A percentile compares a stretch with the other conserved stretches of the same genome.
phyloP scores from a whole-genome alignment of 2,329 filamentous ascomycete species.

The Didymella keratinophila region DNA sequence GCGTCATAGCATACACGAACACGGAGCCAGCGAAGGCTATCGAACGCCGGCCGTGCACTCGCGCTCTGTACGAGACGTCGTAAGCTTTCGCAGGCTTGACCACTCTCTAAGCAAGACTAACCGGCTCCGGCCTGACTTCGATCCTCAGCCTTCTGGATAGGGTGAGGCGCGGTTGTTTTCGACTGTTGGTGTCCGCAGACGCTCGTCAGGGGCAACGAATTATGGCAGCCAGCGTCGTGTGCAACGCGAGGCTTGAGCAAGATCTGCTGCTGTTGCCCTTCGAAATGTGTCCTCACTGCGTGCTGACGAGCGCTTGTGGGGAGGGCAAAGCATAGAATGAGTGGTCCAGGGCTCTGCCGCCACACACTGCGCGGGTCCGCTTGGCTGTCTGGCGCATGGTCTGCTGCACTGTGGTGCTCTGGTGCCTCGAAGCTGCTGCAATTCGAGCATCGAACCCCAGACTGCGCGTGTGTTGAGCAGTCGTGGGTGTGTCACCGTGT shows the following conservation, averaged over 20 bases:
- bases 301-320: slow-evolving; percentile 35
- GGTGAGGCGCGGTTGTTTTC: slow-evolving; percentile 40
- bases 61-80: slow-evolving; percentile 41
- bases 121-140: slow-evolving; percentile 27
- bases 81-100: slow-evolving; percentile 39
- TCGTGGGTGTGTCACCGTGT: slow-evolving; percentile 35
- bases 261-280: slow-evolving; percentile 24
- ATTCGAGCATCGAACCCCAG: slow-evolving; percentile 39
- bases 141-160: slow-evolving; percentile 38
- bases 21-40: slow-evolving; percentile 44
- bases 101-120: slow-evolving; percentile 25
- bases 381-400: slow-evolving; percentile 17
- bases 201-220: slow-evolving; percentile 23
- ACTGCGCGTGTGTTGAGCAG: slow-evolving; percentile 28
- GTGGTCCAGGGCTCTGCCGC: slow-evolving; percentile 22
- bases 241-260: slow-evolving; percentile 30
- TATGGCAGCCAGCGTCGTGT: slow-evolving; percentile 19
- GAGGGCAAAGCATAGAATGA: slow-evolving; percentile 22
- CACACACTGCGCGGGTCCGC: slow-evolving; percentile 25
- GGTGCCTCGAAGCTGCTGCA: slow-evolving; percentile 41
- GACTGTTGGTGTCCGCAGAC: slow-evolving; percentile 19
- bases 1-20: slow-evolving; percentile 40
- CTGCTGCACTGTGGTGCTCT: slow-evolving; percentile 23
- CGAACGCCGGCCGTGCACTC: slow-evolving; percentile 47
- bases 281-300: slow-evolving; percentile 31